Base-by-base conservation (phyloP, 805 yeast species). In the Wickerhamomyces pijperi region DNA sequence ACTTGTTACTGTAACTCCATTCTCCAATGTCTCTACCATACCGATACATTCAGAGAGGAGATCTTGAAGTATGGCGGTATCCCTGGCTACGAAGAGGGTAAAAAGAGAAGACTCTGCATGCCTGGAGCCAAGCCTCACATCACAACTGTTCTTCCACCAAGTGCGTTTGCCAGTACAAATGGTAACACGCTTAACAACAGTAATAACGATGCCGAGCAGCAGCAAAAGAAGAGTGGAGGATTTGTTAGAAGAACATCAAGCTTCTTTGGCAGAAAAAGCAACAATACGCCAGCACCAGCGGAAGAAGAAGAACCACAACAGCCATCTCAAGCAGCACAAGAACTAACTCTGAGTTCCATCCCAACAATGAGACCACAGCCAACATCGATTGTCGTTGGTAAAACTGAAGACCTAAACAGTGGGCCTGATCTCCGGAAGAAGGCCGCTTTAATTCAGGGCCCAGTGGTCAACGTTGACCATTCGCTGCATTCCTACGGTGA, bases 1-100 rank as follows among this genome's bases (percentile, higher is more conserved):
- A 87, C 97, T 0, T 92, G 97, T 62, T 90, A 90, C 63, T 84
- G 95, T 60, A 92, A 92, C 51, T 85, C 96, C 9, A 83, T 92
- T 23, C 62, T 92, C 19, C 98, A 92, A 57, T 85, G 94, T 47
- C 68, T 90, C 9, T 90, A 74, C 64, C 79, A 82, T 60, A 71
- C 90, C 3, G 68, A 72, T 19, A 71, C 70, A 21, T 86, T 92
- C 51, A 71, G 97, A 35, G 59, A 65, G 15, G 68, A 67, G 39
- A 54, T 82, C 2, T 56, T 76, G 36, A 59, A 63, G 38, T 67
- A 66, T 43, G 13, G 14, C n/a, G 14, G 14, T 5, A 25, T 25
- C 4, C 29, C 29, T 11, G 29, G 29, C 5, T 25, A 25, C 13
- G 5, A 8, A 12, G 29, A 25, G n/a, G 14, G 29, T 4, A 9